Percentiles rank a stretch among this genome's conserved stretches.
Evolutionary conservation across 2,329 filamentous ascomycete species (phyloP).

Genomic region (Paraphoma chrysanthemicola): DNA sequence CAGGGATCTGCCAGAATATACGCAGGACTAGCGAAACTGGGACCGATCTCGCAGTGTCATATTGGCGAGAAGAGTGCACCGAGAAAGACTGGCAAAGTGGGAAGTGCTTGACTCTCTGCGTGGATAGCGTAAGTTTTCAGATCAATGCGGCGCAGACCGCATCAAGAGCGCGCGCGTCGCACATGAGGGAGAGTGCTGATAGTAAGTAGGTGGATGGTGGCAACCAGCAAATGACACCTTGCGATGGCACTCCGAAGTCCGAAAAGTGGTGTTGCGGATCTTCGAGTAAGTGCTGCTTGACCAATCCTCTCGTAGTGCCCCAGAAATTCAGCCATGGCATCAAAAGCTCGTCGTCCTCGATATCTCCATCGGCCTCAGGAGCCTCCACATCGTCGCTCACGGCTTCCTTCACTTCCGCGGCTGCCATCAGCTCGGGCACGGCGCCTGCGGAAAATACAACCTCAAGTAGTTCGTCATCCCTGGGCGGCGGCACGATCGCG

Average conservation of each 20-base stretch:
- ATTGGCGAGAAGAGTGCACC: not conserved
- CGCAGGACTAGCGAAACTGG: not conserved
- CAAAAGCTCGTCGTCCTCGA: not conserved
- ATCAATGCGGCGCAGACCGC: no score
- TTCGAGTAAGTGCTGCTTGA: not conserved
- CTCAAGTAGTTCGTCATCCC: not conserved
- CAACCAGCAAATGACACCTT: constrained; percentile 6
- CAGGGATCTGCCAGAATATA: not conserved
- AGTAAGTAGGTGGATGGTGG: not conserved
- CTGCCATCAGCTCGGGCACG: not conserved
- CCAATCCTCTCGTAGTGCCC: not conserved
- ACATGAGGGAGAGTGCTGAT: not conserved
- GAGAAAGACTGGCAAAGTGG: not conserved
- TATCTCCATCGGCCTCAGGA: not conserved
- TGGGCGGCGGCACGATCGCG: not conserved
- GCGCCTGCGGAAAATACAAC: not conserved
- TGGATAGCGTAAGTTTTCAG: not conserved
- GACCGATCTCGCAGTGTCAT: not conserved
- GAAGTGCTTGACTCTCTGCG: constrained; percentile 1
- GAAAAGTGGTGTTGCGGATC: constrained; percentile 22
- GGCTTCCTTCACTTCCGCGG: not conserved
- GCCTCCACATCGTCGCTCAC: not conserved
- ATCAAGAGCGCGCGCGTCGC: not conserved
- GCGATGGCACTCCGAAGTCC: constrained; percentile 40
- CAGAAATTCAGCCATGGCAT: not conserved